Evolutionary conservation across 257 asterid genomes (phyloP), one percentile per base, ranked within the genome.

Genomic region (Penstemon newberryi): DNA sequence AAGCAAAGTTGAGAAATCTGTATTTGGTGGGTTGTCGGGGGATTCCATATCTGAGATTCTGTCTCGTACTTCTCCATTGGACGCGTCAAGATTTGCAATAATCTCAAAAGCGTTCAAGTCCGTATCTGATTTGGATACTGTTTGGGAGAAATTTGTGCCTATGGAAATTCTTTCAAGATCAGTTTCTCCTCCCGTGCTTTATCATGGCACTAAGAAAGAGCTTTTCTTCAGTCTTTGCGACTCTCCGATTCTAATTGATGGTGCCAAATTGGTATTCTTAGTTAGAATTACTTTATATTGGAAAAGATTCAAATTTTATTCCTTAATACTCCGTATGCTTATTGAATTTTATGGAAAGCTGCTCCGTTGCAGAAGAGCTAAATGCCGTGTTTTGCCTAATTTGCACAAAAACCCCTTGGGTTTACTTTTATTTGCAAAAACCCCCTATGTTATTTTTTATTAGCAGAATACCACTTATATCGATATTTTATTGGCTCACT

Each of bases 61-160:
- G 25, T 83, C 90, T 3, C 13, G 41, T 1, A 84, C 90, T 38
- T 73, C 89, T 1, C 77, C 96, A 1, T 41, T 45, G 42, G 91
- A 86, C 49, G 84, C 87, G 4, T 61, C 76, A 12, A 76, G 82
- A 75, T 73, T 79, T 25, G 64, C 90, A 4, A 4, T 15, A 7
- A 51, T 81, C 5, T 86, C 90, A 0, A 71, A 52, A 62, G 69
- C 25, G 0, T 71, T 88, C 82, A 75, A 71, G 63, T 73, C 72
- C 8, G 87, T 86, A 0, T 78, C 86, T 0, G 80, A 77, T 11
- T 78, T 74, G 39, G 83, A 85, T 70, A 0, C 11, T 36, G 82
- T 85, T 1, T 85, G 95, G 95, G 83, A 74, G 65, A 79, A 73
- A 39, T 85, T 85, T 56, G 45, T 83, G 83, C 89, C 91, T 75